Evolutionary conservation across 148 eudicot species (phyloP).

Genomic region (Vaccinium myrtillus): DNA sequence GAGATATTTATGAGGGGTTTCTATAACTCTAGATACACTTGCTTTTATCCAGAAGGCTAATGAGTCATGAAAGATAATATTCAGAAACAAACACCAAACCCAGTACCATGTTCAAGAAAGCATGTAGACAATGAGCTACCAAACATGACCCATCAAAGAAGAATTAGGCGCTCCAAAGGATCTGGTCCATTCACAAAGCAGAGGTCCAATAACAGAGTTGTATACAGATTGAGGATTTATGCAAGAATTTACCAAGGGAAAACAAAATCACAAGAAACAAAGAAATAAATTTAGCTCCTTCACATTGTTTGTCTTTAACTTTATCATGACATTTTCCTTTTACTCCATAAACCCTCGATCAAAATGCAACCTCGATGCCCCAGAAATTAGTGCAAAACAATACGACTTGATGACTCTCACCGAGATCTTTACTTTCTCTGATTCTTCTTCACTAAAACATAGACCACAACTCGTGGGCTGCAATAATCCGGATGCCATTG

Average conservation of each 20-base stretch:
- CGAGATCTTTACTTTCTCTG: not conserved
- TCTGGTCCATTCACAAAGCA: not conserved
- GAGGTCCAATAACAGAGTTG: not conserved
- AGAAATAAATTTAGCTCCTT: not conserved
- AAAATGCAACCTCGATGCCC: not conserved
- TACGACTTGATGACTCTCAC: not conserved
- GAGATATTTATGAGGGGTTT: not conserved
- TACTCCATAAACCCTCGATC: not conserved
- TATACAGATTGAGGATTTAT: not conserved
- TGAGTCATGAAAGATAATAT: not conserved
- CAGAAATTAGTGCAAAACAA: not conserved
- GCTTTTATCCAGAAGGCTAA: not conserved
- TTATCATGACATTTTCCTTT: not conserved
- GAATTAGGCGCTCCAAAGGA: not conserved
- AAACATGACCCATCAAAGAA: not conserved
- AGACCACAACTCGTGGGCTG: slow-evolving; percentile 80
- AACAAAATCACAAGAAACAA: not conserved
- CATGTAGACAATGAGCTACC: not conserved
- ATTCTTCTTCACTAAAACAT: slow-evolving; percentile 55
- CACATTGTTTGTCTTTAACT: not conserved
- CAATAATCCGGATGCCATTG: slow-evolving; percentile 82
- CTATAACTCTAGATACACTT: not conserved
- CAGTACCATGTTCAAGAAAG: not conserved
- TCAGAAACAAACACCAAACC: not conserved
- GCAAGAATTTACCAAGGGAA: not conserved